Conservation (phyloP, 2,329 filamentous ascomycete genomes). For the Stagonosporopsis rhizophila region DNA sequence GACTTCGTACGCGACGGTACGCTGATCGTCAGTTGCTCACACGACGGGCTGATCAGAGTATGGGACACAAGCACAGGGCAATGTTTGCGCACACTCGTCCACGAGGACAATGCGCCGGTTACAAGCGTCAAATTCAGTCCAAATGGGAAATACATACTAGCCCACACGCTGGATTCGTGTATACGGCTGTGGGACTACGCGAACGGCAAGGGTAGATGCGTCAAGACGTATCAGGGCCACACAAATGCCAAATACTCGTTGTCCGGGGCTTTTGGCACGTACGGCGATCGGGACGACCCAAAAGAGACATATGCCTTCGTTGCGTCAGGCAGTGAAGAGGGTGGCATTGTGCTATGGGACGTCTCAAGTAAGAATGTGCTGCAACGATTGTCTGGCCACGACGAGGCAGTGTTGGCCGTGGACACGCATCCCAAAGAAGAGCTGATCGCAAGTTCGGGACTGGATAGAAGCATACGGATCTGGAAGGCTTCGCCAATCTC, state of each 20-base stretch:
- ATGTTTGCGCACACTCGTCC: conserved; percentile 90
- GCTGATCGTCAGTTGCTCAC: conserved; percentile 87
- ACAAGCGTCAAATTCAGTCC: conserved; percentile 90
- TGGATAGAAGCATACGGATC: conserved; percentile 35
- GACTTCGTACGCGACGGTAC: conserved; percentile 94
- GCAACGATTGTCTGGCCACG: conserved; percentile 67
- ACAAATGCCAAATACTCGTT: conserved; percentile 83
- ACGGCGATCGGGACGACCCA: conserved; percentile 48
- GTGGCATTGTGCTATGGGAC: conserved; percentile 87
- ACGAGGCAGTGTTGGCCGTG: conserved; percentile 66
- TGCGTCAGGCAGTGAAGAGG: conserved; percentile 86
- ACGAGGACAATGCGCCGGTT: conserved; percentile 93
- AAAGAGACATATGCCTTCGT: conserved; percentile 65
- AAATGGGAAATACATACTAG: conserved; percentile 91
- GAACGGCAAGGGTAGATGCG: conserved; percentile 82
- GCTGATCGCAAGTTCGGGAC: conserved; percentile 67
- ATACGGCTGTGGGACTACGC: conserved; percentile 96
- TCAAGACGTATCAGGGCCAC: conserved; percentile 98
- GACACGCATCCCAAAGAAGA: conserved; percentile 63
- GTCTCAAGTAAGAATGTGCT: conserved; percentile 79
- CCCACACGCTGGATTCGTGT: conserved; percentile 88
- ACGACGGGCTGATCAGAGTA: conserved; percentile 78
- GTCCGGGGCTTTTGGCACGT: conserved; percentile 81
- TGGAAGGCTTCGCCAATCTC: conserved; percentile 11
- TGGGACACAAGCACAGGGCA: conserved; percentile 97